Evolutionary conservation across 2,329 filamentous ascomycete species (phyloP).

Genomic region (Lanzia echinophila): DNA sequence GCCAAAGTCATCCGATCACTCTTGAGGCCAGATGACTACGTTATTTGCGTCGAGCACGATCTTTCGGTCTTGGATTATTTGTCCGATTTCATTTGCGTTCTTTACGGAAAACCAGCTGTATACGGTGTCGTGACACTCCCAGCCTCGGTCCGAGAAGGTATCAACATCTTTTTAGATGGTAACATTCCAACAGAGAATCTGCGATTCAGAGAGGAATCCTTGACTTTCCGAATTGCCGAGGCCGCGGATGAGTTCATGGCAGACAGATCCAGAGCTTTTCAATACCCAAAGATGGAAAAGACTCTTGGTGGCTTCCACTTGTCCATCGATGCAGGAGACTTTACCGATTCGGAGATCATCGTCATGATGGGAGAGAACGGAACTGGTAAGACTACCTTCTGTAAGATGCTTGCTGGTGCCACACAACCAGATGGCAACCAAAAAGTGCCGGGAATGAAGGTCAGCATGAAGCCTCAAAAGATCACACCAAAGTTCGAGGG

Average conservation of each 20-base stretch:
- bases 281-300: conserved; percentile 88
- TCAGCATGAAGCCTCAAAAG: conserved; percentile 99
- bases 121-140: conserved; percentile 98
- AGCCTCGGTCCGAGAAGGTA: conserved; percentile 93
- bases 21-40: conserved; percentile 82
- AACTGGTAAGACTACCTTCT: conserved; percentile 99
- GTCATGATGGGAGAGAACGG: conserved; percentile 99
- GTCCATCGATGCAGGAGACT: conserved; percentile 71
- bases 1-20: conserved; percentile 89
- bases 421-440: conserved; percentile 79
- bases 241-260: conserved; percentile 80
- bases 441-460: conserved; percentile 86
- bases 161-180: conserved; percentile 98
- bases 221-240: conserved; percentile 92
- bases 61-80: conserved; percentile 97
- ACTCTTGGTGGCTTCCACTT: conserved; percentile 85
- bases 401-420: conserved; percentile 87
- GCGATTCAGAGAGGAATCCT: conserved; percentile 93
- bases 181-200: conserved; percentile 98
- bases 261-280: conserved; percentile 79
- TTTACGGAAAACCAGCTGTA: conserved; percentile 90
- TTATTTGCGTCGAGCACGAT: conserved; percentile 99
- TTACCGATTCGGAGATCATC: conserved; percentile 97
- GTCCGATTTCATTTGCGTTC: conserved; percentile 95
- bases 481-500: conserved; percentile 98